Base-by-base conservation (phyloP, 2,329 filamentous ascomycete species). In the Hortaea sp. region DNA sequence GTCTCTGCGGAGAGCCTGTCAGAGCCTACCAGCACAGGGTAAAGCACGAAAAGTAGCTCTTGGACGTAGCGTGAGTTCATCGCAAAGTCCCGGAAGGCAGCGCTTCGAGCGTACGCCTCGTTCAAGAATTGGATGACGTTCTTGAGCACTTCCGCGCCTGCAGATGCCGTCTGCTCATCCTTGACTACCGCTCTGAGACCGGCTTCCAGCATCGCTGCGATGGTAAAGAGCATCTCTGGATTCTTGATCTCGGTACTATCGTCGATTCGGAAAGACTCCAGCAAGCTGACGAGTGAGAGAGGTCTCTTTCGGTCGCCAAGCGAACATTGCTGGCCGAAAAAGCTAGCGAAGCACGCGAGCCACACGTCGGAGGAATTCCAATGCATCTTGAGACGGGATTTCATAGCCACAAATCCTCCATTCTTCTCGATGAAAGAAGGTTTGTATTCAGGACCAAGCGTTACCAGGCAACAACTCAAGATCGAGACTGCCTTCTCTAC, bases 291-390 rank as follows among this genome's bases (percentile, higher is more conserved):
- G 12, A 85, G 75, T 54, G 90, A 84, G 56, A 95, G 84, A 28
- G 81, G 74, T 53, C 78, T 75, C 43, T 85, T 79, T 55, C 89
- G 78, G 55, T 89, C 77, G 42, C 78, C 78, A 2, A 81, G 81
- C 11, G 55, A 50, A 40, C 94, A 78, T 59, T 95, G 88, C 38
- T 81, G 76, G 1, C 86, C 88, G 59, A 98, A 95, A 2, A 98
- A 67, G 20, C 97, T 84, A 44, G 86, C 82, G 65, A 98, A 86
- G 60, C 85, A 88, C 39, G 92, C 82, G 0, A 84, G 81, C 92
- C 92, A 97, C 28, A 97, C 67, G 0, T 81, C 79, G 2, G 88
- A 79, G 11, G 88, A 77, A 58, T 86, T 82, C 90, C 92, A 98
- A 81, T 89, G 95, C 57, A 82, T 75, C 59, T 83, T 88, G 4